Conservation (phyloP, 2,329 filamentous ascomycete genomes). For the Arthrobotrys sphaeroides region DNA sequence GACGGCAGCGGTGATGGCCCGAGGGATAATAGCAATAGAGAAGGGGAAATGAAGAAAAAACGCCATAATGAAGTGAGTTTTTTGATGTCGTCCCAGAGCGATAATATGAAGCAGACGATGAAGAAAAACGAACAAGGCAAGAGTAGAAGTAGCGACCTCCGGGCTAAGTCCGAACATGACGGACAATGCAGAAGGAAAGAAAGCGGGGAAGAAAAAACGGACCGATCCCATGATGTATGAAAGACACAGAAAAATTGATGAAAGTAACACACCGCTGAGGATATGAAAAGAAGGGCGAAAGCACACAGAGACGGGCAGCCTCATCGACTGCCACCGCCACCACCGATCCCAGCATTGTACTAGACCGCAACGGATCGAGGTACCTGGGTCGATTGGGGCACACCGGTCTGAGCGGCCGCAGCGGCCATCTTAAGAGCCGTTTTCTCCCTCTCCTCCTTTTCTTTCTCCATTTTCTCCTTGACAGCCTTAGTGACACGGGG, state of each 20-base stretch:
- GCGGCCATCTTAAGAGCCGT: constrained; percentile 63
- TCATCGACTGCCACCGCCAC: no score
- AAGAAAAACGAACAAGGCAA: no score
- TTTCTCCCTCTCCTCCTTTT: constrained; percentile 77
- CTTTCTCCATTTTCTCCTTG: constrained; percentile 79
- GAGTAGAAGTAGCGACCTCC: no score
- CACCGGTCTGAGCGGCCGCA: constrained; percentile 74
- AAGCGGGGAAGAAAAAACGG: background rate
- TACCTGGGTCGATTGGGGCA: background rate
- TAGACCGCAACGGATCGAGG: constrained; percentile 20
- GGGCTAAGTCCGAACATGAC: no score
- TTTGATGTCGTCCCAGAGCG: constrained; percentile 4
- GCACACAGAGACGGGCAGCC: no score
- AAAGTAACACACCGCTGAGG: background rate
- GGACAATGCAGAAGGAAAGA: background rate
- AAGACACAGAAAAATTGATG: background rate
- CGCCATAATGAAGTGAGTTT: background rate
- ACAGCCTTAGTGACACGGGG: constrained; percentile 87
- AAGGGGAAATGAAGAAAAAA: background rate
- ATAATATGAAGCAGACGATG: background rate
- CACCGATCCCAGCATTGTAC: background rate
- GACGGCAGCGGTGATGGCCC: background rate
- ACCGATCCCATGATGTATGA: background rate
- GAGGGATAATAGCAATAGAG: background rate
- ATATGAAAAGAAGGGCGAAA: background rate